These are phyloP conservation scores for Penicillium salamii DNA, from an alignment of 495 filamentous ascomycete genomes.

Conservation along the genomic window DNA sequence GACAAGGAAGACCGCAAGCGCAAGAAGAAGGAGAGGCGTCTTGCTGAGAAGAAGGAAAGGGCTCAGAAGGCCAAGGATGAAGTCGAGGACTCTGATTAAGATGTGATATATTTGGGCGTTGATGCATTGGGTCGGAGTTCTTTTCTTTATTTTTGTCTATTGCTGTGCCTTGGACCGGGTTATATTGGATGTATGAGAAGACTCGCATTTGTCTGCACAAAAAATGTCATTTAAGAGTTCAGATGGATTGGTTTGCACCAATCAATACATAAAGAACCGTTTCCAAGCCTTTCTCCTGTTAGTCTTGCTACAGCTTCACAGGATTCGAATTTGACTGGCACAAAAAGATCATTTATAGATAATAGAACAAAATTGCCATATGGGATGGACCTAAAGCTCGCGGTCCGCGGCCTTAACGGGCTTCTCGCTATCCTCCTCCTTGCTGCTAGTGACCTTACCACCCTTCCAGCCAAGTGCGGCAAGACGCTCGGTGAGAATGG, in stretches of 20 bases:
- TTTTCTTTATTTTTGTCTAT: conserved; percentile 11
- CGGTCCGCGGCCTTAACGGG: conserved; percentile 56
- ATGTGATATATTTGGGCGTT: conserved; percentile 21
- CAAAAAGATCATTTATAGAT: conserved; percentile 7
- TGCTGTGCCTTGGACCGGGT: conserved; percentile 7
- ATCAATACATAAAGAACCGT: conserved; percentile 10
- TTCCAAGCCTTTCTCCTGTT: conserved; percentile 4
- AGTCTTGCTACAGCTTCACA: not conserved
- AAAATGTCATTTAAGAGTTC: conserved; percentile 11
- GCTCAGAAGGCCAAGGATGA: conserved; percentile 32
- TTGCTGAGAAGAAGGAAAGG: conserved; percentile 44
- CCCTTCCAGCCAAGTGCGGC: conserved; percentile 83
- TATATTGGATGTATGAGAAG: conserved; percentile 9
- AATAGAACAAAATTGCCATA: conserved; percentile 8
- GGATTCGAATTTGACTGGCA: not conserved
- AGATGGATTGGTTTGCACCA: conserved; percentile 8
- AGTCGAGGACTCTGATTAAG: conserved; percentile 28
- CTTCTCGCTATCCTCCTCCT: conserved; percentile 50
- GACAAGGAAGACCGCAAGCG: conserved; percentile 51
- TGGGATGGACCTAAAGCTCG: conserved; percentile 44
- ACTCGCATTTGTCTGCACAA: conserved; percentile 20
- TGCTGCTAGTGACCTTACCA: conserved; percentile 50
- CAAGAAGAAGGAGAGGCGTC: conserved; percentile 49
- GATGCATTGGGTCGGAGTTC: conserved; percentile 33
- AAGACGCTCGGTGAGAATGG: conserved; percentile 89